These are phyloP conservation scores for Dalbergia cochinchinensis DNA, from an alignment of 306 rosid species.

Conservation along the genomic window DNA sequence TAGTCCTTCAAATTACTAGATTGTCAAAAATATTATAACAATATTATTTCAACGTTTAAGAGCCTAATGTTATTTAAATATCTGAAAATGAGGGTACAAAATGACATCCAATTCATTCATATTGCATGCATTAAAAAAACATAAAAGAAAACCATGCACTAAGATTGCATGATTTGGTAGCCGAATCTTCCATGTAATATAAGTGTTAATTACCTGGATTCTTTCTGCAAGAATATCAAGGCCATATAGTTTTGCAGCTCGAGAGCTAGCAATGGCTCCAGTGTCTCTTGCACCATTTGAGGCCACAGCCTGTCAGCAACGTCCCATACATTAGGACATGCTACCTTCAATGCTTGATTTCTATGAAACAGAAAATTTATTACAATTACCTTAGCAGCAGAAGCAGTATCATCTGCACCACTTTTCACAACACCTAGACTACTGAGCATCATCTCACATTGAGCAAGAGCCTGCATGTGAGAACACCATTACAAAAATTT, in stretches of 20 bases:
- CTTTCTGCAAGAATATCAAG: slow-evolving; percentile 64
- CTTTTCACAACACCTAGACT: slow-evolving; percentile 56
- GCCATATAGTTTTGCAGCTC: slow-evolving; percentile 73
- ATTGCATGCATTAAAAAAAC: too few relatives aligned
- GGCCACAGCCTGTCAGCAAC: slow-evolving; percentile 61
- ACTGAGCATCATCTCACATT: slow-evolving; percentile 63
- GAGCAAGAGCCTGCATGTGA: slow-evolving; percentile 68
- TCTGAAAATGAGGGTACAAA: too few relatives aligned
- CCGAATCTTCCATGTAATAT: too few relatives aligned
- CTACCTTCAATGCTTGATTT: neutral
- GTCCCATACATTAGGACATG: slow-evolving; percentile 1
- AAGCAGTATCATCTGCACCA: slow-evolving; percentile 64
- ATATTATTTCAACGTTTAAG: too few relatives aligned
- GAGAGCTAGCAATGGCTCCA: slow-evolving; percentile 79
- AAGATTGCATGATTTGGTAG: neutral
- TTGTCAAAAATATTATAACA: too few relatives aligned
- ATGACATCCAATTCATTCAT: too few relatives aligned
- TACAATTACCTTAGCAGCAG: slow-evolving; percentile 72
- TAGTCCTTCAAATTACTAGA: too few relatives aligned
- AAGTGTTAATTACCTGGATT: slow-evolving; percentile 57
- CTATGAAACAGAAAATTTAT: slow-evolving; percentile 15
- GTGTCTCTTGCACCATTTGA: slow-evolving; percentile 54
- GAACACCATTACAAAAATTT: too few relatives aligned
- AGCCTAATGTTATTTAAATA: too few relatives aligned
- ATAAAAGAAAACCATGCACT: neutral